Conservation (phyloP, 768 basidiomycete species). For the Tremella mesenterica region DNA sequence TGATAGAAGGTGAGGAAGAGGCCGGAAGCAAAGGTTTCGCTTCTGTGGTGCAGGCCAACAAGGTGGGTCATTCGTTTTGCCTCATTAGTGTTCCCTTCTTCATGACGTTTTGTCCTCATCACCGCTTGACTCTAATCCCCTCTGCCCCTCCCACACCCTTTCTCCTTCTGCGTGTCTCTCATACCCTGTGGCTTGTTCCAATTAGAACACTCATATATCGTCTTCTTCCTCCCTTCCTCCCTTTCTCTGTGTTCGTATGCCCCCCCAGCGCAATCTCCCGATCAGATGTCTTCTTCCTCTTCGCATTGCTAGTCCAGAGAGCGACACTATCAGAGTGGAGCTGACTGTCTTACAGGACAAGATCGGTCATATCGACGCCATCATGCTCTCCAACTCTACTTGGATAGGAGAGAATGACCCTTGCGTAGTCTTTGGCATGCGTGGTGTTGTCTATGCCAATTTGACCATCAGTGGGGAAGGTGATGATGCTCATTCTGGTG, state of each 20-base stretch:
- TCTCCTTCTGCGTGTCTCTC: background rate
- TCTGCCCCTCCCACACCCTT: background rate
- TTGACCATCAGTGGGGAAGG: constrained; percentile 64
- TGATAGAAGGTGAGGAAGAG: constrained; percentile 96
- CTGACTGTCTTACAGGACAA: constrained; percentile 52
- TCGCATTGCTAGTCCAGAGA: no score
- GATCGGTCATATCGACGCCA: constrained; percentile 81
- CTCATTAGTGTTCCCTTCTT: background rate
- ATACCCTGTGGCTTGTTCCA: background rate
- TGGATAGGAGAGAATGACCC: constrained; percentile 91
- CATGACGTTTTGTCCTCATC: background rate
- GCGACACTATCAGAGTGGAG: no score
- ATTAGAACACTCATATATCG: background rate
- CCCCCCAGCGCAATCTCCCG: background rate
- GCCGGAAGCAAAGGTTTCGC: constrained; percentile 80
- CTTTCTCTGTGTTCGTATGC: no score
- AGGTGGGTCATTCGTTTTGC: constrained; percentile 49
- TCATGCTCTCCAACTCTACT: constrained; percentile 74
- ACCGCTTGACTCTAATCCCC: background rate
- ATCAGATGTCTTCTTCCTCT: background rate
- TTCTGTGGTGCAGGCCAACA: constrained; percentile 64
- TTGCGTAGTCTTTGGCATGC: constrained; percentile 87
- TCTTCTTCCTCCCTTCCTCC: no score
- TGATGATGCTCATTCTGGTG: constrained; percentile 84
- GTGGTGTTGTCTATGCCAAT: constrained; percentile 84